Evolutionary conservation across 2,329 filamentous ascomycete genomes (phyloP).

Genomic region (Penicillium frequentans): DNA sequence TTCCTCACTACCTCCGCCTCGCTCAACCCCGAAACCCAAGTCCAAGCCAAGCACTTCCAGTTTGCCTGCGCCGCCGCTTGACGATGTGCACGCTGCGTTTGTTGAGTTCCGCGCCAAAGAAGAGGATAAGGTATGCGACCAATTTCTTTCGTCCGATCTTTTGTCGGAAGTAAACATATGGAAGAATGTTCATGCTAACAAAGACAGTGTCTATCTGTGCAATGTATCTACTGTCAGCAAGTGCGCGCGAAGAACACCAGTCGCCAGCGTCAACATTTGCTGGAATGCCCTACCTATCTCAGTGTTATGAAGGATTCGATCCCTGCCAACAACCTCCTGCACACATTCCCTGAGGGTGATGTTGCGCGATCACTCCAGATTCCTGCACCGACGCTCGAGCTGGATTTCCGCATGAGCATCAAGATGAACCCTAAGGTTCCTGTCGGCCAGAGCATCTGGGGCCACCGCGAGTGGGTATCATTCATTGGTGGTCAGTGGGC

Average conservation of each 20-base stretch:
- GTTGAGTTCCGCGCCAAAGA: slow-evolving; percentile 50
- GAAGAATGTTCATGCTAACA: not conserved
- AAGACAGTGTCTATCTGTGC: slow-evolving; percentile 47
- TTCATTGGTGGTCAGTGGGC: slow-evolving; percentile 54
- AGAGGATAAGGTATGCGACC: slow-evolving; percentile 43
- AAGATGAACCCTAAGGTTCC: slow-evolving; percentile 53
- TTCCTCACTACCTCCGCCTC: slow-evolving; percentile 32
- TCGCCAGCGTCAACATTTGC: slow-evolving; percentile 49
- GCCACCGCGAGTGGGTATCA: slow-evolving; percentile 53
- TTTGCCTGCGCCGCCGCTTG: slow-evolving; percentile 48
- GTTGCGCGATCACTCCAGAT: slow-evolving; percentile 49
- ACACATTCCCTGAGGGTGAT: slow-evolving; percentile 52
- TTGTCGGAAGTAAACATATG: too few species aligned
- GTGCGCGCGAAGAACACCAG: slow-evolving; percentile 53
- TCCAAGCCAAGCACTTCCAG: slow-evolving; percentile 38
- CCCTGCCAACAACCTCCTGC: slow-evolving; percentile 52
- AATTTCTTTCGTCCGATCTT: not conserved
- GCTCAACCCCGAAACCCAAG: slow-evolving; percentile 40
- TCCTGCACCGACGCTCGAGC: slow-evolving; percentile 48
- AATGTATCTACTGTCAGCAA: slow-evolving; percentile 53
- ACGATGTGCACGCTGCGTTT: slow-evolving; percentile 51
- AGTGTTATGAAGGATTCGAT: slow-evolving; percentile 55
- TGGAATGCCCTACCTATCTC: slow-evolving; percentile 52
- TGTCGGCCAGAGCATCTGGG: slow-evolving; percentile 49
- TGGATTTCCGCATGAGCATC: slow-evolving; percentile 56